These are phyloP conservation scores for Verticillium zaregamsianum DNA, from an alignment of 2,329 filamentous ascomycete genomes.

Conservation along the genomic window DNA sequence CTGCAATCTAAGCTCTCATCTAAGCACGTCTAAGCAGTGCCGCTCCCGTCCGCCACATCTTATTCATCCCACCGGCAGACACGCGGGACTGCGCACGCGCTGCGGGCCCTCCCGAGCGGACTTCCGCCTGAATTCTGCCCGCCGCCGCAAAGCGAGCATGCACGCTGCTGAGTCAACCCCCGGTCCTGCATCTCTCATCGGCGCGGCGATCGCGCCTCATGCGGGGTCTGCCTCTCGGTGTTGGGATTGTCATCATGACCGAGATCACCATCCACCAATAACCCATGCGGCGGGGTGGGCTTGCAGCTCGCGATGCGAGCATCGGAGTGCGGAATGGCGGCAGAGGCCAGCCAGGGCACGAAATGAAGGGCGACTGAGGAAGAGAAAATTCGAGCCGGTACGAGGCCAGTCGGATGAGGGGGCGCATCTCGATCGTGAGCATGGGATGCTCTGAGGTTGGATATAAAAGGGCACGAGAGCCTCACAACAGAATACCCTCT, in stretches of 20 bases:
- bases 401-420: neutral
- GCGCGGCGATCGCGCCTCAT: too few relatives aligned
- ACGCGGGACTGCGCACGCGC: neutral
- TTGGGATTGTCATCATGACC: too few relatives aligned
- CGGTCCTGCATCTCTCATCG: too few relatives aligned
- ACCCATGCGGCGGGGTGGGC: too few relatives aligned
- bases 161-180: too few relatives aligned
- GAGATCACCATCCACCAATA: too few relatives aligned
- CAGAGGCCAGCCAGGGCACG: neutral
- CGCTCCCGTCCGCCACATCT: neutral
- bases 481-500: neutral
- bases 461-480: neutral
- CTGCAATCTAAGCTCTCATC: neutral
- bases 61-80: neutral
- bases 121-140: neutral
- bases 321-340: neutral
- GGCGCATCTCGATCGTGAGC: neutral
- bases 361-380: neutral
- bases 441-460: neutral
- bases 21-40: neutral
- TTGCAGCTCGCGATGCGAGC: neutral
- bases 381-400: neutral
- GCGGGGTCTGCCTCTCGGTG: too few relatives aligned
- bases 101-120: neutral
- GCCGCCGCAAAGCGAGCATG: too few relatives aligned